Percentiles rank a stretch among this genome's conserved stretches.
phyloP scores from a whole-genome alignment of 2,329 filamentous ascomycete genomes.

The Diplodia mutila region DNA sequence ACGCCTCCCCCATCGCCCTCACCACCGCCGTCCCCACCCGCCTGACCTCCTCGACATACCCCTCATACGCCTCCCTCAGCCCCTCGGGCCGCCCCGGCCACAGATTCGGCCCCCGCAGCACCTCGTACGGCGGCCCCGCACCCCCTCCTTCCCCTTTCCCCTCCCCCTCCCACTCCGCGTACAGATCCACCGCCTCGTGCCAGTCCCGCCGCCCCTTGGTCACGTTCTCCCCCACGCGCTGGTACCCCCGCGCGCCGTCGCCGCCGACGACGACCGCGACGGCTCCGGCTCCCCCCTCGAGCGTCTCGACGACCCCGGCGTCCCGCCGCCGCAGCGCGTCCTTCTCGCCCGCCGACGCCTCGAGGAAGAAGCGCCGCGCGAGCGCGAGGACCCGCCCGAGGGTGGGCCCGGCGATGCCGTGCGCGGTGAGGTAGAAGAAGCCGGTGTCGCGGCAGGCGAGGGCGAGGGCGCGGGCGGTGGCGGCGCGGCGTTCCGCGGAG shows the following conservation, averaged over 20 bases:
- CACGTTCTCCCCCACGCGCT: slow-evolving; percentile 44
- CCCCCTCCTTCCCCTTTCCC: slow-evolving; percentile 5
- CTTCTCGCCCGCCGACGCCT: slow-evolving; percentile 36
- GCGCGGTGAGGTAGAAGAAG: slow-evolving; percentile 50
- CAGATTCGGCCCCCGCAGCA: slow-evolving; percentile 48
- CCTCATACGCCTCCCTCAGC: slow-evolving; percentile 38
- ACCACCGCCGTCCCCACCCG: slow-evolving; percentile 41
- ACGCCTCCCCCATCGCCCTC: slow-evolving; percentile 44
- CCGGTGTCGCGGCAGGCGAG: slow-evolving; percentile 45
- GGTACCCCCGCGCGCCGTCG: slow-evolving; percentile 45
- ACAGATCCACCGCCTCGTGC: slow-evolving; percentile 48
- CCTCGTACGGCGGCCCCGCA: slow-evolving; percentile 31
- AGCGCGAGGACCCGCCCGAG: slow-evolving; percentile 38
- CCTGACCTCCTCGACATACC: slow-evolving; percentile 37
- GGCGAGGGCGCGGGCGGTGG: slow-evolving; percentile 39
- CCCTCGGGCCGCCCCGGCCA: slow-evolving; percentile 44
- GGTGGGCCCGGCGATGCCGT: slow-evolving; percentile 41
- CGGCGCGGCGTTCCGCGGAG: slow-evolving; percentile 27
- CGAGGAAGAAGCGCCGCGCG: slow-evolving; percentile 41
- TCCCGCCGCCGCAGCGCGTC: slow-evolving; percentile 39
- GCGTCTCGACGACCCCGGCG: slow-evolving; percentile 34
- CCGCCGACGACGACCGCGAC: slow-evolving; percentile 28
- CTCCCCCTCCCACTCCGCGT: slow-evolving; percentile 37
- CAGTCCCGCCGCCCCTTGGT: slow-evolving; percentile 40
- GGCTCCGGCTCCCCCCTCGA: neutral